Evolutionary conservation across 768 basidiomycete species (phyloP), one percentile per base, ranked within the genome.

Genomic region (Tephrocybe sp.): DNA sequence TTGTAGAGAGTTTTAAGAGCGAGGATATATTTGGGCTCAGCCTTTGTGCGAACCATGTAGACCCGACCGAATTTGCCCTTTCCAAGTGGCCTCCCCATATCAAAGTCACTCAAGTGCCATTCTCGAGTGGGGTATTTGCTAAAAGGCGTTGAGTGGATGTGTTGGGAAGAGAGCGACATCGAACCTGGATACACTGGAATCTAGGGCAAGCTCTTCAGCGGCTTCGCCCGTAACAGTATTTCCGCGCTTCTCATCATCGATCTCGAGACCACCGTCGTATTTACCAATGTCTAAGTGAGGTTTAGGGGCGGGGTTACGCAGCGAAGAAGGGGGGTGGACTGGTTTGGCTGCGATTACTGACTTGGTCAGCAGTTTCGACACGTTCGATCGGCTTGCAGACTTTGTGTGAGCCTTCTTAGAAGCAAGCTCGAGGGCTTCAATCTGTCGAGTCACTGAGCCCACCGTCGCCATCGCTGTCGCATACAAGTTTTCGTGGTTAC

Each of bases 41-140:
- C 68, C 67, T 95, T 96, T 16, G 96, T 98, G 45, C 95, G 84
- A 39, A 96, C 93, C 87, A 98, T 95, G 75, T 99, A 98, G 20
- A 99, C 97, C 2, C 93, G 89, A 1, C 97, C 97, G 60, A 98
- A 99, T 73, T 98, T 98, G 40, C 97, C 97, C 67, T 98, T 98
- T n/a, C 97, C 97, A 1, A 99, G 78, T 3, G 94, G 93, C 10
- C 93, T 83, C 14, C 97, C 96, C 62, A 98, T 96, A 56, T 97
- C 92, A 60, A 99, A 97, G 48, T 85, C 79, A 52, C 82, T 80
- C 4, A 98, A 74, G 26, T 80, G 83, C 87, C 94, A 93, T 61
- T 92, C 90, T 16, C 84, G 81, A 0, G 91, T 92, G 16, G 89
- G 91, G 33, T 72, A 78, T 54, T 73, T 76, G 49, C 88, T 89